Evolutionary conservation across 2,329 filamentous ascomycete genomes (phyloP), one percentile per base, ranked within the genome.

Genomic region (Hypoxylon sp.): DNA sequence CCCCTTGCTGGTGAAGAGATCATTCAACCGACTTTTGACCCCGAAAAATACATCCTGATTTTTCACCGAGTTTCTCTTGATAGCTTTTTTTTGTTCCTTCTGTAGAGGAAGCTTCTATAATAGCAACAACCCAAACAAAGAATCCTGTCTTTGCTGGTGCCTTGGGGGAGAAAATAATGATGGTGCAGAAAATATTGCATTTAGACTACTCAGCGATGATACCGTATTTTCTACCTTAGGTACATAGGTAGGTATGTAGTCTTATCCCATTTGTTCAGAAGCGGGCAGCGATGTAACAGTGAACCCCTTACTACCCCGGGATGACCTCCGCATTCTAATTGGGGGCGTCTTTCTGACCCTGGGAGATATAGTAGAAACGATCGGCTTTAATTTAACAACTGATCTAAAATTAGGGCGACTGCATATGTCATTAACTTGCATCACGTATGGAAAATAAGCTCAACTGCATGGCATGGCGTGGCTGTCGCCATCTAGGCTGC

Each of bases 331-430:
- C 63, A 62, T 47, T 39, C 47, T 19, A 9, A 54, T 54, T 33
- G 50, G 59, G 39, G 35, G 31, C 24, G 13, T 29, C 22, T 42
- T 33, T 39, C 11, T 5, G 29, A 29, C 26, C 29, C 14, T 24
- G 31, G n/a, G 22, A 44, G 59, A 29, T 33, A 26, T 3, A 17
- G 29, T 31, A 31, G 29, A 39, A 54, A 53, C 48, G 55, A 51
- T 48, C 22, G 33, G 31, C 58, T 46, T 46, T 57, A 61, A 52
- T 61, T 66, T 37, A 19, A 57, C 57, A 54, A 66, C 57, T 22
- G 14, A 17, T 62, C 66, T 58, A 66, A 52, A 66, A 61, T 47
- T 66, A 66, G 63, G 33, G 55, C 44, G 10, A n/a, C n/a, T 33
- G 31, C 50, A 26, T 58, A 26, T 53, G 39, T 44, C 47, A 31